Conservation (phyloP, 1,284 basidiomycete species). For the Marasmius tenuissimus region DNA sequence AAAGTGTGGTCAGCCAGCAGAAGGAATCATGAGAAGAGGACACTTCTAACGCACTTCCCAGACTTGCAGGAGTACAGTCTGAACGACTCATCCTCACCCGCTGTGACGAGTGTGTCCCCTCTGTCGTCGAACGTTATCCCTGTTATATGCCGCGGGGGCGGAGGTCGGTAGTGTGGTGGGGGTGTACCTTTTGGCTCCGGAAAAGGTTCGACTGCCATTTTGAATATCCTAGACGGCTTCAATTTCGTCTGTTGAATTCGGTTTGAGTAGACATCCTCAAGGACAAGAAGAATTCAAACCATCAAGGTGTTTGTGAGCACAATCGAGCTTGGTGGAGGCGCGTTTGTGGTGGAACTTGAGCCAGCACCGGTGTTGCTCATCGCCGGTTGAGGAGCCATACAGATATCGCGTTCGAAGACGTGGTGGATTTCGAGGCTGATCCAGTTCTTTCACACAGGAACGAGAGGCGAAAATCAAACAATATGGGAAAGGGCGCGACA, state of each 20-base stretch:
- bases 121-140: constrained; percentile 89
- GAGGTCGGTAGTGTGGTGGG: constrained; percentile 33
- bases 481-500: too few species aligned
- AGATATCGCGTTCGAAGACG: not conserved
- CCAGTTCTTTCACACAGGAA: not conserved
- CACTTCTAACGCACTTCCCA: constrained; percentile 79
- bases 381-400: constrained; percentile 39
- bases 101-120: constrained; percentile 85
- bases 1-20: constrained; percentile 11
- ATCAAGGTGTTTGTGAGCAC: constrained; percentile 42
- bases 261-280: not conserved
- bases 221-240: constrained; percentile 90
- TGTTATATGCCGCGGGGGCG: constrained; percentile 73
- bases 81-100: constrained; percentile 93
- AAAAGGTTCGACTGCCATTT: constrained; percentile 68
- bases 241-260: constrained; percentile 54
- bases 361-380: constrained; percentile 30
- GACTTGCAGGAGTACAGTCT: constrained; percentile 85
- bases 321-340: constrained; percentile 6
- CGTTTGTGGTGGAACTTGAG: not conserved
- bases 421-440: too few species aligned
- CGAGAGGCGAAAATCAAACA: not conserved
- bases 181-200: constrained; percentile 41
- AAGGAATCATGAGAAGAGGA: constrained; percentile 19
- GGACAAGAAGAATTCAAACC: constrained; percentile 30